Conservation (phyloP, 202 grass and related monocot species). For the Zizania palustris region DNA sequence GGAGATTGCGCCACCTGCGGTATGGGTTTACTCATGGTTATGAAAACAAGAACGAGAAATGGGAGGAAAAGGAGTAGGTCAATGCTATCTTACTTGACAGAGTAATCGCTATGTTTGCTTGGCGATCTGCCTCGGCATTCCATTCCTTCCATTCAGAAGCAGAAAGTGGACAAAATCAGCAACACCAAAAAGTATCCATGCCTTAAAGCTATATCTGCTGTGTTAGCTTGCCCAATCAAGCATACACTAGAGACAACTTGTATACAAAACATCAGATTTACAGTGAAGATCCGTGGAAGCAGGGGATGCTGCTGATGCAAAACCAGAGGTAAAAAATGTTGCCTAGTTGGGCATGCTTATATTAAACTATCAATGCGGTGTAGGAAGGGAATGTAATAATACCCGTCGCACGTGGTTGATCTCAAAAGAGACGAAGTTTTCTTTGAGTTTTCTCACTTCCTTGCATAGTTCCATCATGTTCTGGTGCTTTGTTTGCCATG, state of each 20-base stretch:
- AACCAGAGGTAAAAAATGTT: background rate
- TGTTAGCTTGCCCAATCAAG: slow-evolving; percentile 29
- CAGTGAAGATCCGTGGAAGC: background rate
- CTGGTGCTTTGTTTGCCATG: slow-evolving; percentile 60
- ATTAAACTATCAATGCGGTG: background rate
- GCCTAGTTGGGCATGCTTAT: background rate
- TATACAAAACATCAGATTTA: background rate
- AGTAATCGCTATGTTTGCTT: slow-evolving; percentile 67
- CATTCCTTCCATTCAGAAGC: slow-evolving; percentile 58
- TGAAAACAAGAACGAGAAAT: slow-evolving; percentile 1
- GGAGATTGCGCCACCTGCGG: slow-evolving; percentile 44
- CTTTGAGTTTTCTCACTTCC: slow-evolving; percentile 63
- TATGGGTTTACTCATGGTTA: slow-evolving; percentile 9
- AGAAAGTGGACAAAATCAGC: slow-evolving; percentile 44
- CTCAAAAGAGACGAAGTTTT: slow-evolving; percentile 65
- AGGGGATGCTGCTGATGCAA: background rate
- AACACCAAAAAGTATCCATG: background rate
- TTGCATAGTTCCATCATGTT: slow-evolving; percentile 68
- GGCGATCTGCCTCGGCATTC: slow-evolving; percentile 79
- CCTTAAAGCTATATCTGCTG: background rate
- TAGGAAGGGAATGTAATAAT: slow-evolving; percentile 33
- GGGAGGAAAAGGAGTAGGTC: background rate
- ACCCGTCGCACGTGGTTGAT: slow-evolving; percentile 74
- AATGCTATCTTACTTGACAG: slow-evolving; percentile 51
- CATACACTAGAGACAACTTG: background rate